A percentile compares a stretch with the other conserved stretches of the same genome.
Conservation (phyloP, 257 asterid genomes). For the Cruciata laevipes region DNA sequence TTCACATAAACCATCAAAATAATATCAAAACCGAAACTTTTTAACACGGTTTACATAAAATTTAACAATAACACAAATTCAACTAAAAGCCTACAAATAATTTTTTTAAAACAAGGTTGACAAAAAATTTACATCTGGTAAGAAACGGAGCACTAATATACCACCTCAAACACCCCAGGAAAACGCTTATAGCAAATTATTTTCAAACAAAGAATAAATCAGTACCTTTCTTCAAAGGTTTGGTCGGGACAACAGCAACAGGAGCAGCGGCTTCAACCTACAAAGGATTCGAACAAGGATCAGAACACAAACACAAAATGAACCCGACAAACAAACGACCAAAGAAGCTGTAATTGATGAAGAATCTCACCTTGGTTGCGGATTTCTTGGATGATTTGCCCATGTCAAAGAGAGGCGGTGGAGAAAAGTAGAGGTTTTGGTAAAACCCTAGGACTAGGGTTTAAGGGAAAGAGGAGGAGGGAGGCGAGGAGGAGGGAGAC, state of each 20-base stretch:
- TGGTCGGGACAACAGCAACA: constrained; percentile 27
- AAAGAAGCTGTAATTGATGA: background rate
- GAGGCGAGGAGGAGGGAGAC: background rate
- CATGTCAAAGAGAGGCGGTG: constrained; percentile 11
- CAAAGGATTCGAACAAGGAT: background rate
- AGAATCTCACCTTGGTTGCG: constrained; percentile 18
- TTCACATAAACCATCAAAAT: background rate
- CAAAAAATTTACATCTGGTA: background rate
- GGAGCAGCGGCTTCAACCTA: constrained; percentile 31
- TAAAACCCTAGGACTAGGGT: constrained; percentile 29
- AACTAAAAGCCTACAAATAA: no score
- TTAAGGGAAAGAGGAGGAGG: constrained; percentile 4
- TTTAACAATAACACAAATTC: no score
- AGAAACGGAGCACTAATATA: background rate
- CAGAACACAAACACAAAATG: background rate
- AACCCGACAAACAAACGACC: background rate
- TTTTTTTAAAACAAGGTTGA: no score
- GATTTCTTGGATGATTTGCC: constrained; percentile 35
- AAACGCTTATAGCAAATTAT: background rate
- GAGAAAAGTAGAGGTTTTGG: background rate
- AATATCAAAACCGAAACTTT: no score
- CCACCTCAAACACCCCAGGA: background rate
- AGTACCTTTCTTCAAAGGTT: constrained; percentile 55
- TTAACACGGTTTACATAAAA: no score
- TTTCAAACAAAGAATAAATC: background rate